Conservation (phyloP, 148 eudicot species). For the Cornus kousa region DNA sequence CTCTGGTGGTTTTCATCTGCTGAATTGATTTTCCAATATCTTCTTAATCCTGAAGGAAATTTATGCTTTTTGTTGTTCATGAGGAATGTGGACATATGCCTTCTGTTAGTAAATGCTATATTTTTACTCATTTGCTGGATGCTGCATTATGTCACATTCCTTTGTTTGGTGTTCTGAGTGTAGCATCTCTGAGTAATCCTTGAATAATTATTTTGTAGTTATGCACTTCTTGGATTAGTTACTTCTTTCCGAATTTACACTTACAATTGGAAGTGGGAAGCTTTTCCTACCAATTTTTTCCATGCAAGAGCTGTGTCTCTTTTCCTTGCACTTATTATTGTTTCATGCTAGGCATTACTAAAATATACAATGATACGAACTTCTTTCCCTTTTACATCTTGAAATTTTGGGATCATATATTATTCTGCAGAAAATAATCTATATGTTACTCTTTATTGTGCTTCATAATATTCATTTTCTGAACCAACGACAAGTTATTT, state of each 20-base stretch:
- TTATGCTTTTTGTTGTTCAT: not conserved
- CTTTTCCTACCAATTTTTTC: not conserved
- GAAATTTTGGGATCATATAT: not conserved
- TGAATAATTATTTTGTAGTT: not conserved
- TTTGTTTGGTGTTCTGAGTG: not conserved
- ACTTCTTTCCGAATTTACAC: too few relatives aligned
- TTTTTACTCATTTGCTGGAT: not conserved
- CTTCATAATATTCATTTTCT: not conserved
- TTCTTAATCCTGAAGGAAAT: not conserved
- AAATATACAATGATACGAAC: not conserved
- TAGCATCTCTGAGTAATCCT: not conserved
- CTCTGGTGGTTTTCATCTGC: not conserved
- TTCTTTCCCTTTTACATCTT: not conserved
- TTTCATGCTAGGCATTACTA: not conserved
- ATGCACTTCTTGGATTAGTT: conserved; percentile 3
- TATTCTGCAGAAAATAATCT: not conserved
- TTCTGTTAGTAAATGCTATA: not conserved
- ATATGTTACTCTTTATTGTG: not conserved
- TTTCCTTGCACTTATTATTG: not conserved
- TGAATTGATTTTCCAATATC: not conserved
- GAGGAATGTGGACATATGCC: not conserved
- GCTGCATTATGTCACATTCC: not conserved
- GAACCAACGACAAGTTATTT: not conserved
- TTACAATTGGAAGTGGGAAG: not conserved
- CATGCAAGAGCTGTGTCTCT: not conserved